Base-by-base conservation (phyloP, 2,329 filamentous ascomycete species). In the Neofusicoccum cordaticola region DNA sequence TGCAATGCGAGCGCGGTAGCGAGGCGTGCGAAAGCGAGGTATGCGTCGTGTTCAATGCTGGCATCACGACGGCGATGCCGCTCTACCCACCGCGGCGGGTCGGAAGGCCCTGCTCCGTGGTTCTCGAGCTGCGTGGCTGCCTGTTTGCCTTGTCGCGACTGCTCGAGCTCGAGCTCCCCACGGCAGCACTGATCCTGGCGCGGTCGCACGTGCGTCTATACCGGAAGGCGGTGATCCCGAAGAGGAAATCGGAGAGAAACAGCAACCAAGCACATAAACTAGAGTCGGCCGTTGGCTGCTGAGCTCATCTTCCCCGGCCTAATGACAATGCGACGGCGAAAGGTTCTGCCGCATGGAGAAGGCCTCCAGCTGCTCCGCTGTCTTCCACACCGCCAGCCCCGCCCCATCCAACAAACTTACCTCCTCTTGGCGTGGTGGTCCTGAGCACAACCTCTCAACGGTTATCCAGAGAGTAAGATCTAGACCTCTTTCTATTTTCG, bases 401-500 rank as follows among this genome's bases (percentile, higher is more conserved):
- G 15, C 15, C 31, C 34, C 34, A 52, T 19, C 8, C 34, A 51
- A 15, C 47, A 51, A 27, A 52, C 50, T 39, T 19, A 52, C 15
- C 31, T 37, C 6, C 7, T 37, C 31, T 39, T 37, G 34, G 31
- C 31, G 7, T 22, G 13, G 42, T 31, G 39, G 52, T 41, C 37
- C 15, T 31, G 39, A 44, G 35, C 37, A 44, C 27, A 35, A 17
- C 53, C 27, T 22, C 27, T 11, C 53, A 45, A 45, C 13, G 53
- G 53, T 17, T 34, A 34, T 57, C 39, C 53, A 44, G 13, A 47
- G 31, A 13, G 56, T 60, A 22, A 60, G 56, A 60, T 45, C 56
- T 13, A 60, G 56, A n/a, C 42, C 22, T 37, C 15, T 17, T 60
- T 60, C 56, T 60, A 44, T 60, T 60, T 60, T 37, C 7, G n/a